Base-by-base conservation (phyloP, 2,329 filamentous ascomycete species). In the Coniochaeta ligniaria region DNA sequence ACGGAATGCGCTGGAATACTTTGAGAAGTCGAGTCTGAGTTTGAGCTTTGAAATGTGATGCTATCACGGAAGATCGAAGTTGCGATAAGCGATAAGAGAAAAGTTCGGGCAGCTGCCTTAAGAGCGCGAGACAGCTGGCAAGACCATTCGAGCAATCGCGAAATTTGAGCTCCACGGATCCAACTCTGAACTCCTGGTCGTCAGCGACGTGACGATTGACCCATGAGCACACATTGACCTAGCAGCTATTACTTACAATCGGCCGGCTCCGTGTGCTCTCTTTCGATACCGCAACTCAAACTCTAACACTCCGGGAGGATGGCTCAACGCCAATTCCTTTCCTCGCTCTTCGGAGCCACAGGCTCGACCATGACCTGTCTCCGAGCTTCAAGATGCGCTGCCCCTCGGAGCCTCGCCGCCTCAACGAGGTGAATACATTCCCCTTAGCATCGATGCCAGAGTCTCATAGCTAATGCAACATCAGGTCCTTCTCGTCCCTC, bases 401-500 rank as follows among this genome's bases (percentile, higher is more conserved):
- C 12, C 5, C 26, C 47, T 28, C 17, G 24, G 47, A 52, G 6
- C 1, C 47, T 52, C 3, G 11, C 14, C 26, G 47, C 47, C 7
- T 52, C 47, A n/a, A 52, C 24, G 47, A 52, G 47, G 47, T 52
- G 2, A 26, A 26, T 28, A 50, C 28, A 14, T 47, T 6, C 14
- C 26, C 16, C 24, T 36, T 9, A n/a, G 52, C 45, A 20, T n/a
- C 54, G 33, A 9, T 17, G 17, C 1, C 17, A 31, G 28, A 36
- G 12, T 8, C 7, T 16, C 9, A 12, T 36, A 11, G 47, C 47
- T 52, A 52, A 20, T 1, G 12, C 2, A 26, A 8, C 41, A 20
- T 59, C 45, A 74, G 73, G 3, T 61, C 66, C 41, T 72, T 75
- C 65, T 73, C 71, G 58, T 80, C 79, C 56, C 76, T 84, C 64